Percentiles rank a stretch among this genome's conserved stretches.
Evolutionary conservation across 192 early-diverging fungal species (phyloP).

Genomic region (Backusella circina): DNA sequence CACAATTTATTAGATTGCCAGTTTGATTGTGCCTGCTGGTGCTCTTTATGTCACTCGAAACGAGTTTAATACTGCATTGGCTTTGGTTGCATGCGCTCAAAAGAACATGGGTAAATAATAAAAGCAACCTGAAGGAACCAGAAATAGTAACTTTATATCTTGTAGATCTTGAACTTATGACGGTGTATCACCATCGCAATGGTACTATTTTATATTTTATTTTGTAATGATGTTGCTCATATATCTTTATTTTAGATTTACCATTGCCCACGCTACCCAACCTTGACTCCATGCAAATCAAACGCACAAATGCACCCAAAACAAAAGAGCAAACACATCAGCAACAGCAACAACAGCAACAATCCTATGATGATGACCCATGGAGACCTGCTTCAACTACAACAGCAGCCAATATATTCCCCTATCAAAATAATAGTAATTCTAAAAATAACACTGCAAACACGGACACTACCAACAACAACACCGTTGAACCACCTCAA

Average conservation of each 20-base stretch:
- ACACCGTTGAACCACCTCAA: background rate
- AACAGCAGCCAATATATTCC: background rate
- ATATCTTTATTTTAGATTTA: slow-evolving; percentile 39
- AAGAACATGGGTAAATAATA: slow-evolving; percentile 62
- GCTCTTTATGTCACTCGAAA: slow-evolving; percentile 45
- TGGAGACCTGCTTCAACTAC: slow-evolving; percentile 5
- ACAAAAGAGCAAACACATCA: background rate
- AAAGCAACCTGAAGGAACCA: background rate
- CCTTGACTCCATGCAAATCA: slow-evolving; percentile 44
- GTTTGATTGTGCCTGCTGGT: slow-evolving; percentile 40
- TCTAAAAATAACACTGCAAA: background rate
- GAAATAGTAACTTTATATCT: background rate
- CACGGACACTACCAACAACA: no score
- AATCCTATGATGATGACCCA: slow-evolving; percentile 16
- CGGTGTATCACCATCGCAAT: slow-evolving; percentile 55
- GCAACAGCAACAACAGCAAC: background rate
- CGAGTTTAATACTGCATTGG: slow-evolving; percentile 69
- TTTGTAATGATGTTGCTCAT: background rate
- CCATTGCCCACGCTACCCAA: slow-evolving; percentile 57
- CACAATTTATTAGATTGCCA: slow-evolving; percentile 34
- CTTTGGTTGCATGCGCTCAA: slow-evolving; percentile 66
- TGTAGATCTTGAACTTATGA: slow-evolving; percentile 55
- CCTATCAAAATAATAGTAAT: background rate
- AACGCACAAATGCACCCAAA: background rate
- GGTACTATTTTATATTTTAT: slow-evolving; percentile 25